Evolutionary conservation across 1,139 yeast species (phyloP), one percentile per base, ranked within the genome.

Genomic region (Candida tetrigidarum): DNA sequence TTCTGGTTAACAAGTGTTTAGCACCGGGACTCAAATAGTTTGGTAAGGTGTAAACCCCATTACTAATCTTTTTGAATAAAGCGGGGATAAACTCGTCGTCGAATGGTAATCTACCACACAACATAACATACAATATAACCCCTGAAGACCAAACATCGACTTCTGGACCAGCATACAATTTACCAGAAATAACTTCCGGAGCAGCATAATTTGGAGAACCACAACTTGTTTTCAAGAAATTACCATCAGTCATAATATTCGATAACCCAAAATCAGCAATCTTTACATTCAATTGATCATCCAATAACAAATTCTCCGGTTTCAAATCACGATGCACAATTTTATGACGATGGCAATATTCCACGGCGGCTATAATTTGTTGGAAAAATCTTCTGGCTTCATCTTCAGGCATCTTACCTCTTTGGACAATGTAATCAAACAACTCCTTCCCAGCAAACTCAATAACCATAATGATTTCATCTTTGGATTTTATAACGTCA

Each of bases 91-190:
- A 22, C 25, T 22, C 8, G 25, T 22, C 25, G 25, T 22, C 25
- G 9, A 22, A 22, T 22, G 25, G 25, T 5, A 22, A 5, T 9
- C 9, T 22, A 9, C 25, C 25, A 9, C 25, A 22, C 8, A 22
- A 5, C 25, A 22, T 6, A 5, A 22, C 25, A 9, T 22, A 22
- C 6, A 22, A 9, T 6, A 22, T 92, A 40, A 93, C 98, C 56
- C 99, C 99, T 57, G 96, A 87, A 0, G 96, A 88, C 99, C 99
- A 93, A 43, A 93, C 98, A 64, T 93, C 99, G 41, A 93, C 99
- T 67, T 93, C 99, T 2, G 98, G 98, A 86, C 25, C 25, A 9
- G 9, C 9, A 9, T 22, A 22, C 25, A 9, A 9, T 9, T 22
- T 22, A 9, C 8, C 25, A 22, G 8, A 6, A 6, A 22, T 6